Conservation (phyloP, 495 filamentous ascomycete genomes). For the Penicillium alfredii region DNA sequence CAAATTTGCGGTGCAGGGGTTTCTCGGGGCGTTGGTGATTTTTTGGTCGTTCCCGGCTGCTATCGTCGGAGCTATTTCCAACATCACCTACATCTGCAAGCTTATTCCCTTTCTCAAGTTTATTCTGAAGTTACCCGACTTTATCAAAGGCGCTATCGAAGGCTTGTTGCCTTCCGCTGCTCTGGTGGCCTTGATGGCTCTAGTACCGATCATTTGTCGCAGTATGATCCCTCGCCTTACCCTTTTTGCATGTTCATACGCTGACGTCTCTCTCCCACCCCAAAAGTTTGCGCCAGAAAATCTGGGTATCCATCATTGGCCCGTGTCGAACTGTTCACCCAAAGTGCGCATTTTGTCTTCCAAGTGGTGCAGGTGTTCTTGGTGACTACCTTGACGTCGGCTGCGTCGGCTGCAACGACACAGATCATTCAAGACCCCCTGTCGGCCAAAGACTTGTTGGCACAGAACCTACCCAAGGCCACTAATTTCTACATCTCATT, state of each 20-base stretch:
- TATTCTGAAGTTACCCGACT: constrained; percentile 60
- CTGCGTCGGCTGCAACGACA: constrained; percentile 59
- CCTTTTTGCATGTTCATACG: not conserved
- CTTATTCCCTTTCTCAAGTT: constrained; percentile 60
- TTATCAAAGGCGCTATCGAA: constrained; percentile 70
- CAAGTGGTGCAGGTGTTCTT: constrained; percentile 91
- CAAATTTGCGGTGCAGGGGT: constrained; percentile 56
- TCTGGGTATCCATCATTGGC: constrained; percentile 71
- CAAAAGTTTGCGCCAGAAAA: constrained; percentile 59
- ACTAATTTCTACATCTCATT: constrained; percentile 91
- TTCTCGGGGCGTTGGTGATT: constrained; percentile 70
- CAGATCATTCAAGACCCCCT: constrained; percentile 61
- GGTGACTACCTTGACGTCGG: constrained; percentile 69
- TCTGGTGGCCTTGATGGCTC: constrained; percentile 75
- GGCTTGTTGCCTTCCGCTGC: constrained; percentile 72
- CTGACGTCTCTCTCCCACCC: constrained; percentile 16
- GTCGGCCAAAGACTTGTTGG: constrained; percentile 56
- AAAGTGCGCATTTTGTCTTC: constrained; percentile 86
- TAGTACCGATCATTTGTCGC: constrained; percentile 79
- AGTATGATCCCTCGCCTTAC: constrained; percentile 41
- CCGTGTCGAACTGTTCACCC: constrained; percentile 75
- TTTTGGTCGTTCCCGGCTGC: constrained; percentile 90
- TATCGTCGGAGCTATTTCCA: constrained; percentile 74
- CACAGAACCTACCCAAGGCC: constrained; percentile 66
- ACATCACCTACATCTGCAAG: constrained; percentile 61